Base-by-base conservation (phyloP, 495 filamentous ascomycete species). In the Podospora australis region DNA sequence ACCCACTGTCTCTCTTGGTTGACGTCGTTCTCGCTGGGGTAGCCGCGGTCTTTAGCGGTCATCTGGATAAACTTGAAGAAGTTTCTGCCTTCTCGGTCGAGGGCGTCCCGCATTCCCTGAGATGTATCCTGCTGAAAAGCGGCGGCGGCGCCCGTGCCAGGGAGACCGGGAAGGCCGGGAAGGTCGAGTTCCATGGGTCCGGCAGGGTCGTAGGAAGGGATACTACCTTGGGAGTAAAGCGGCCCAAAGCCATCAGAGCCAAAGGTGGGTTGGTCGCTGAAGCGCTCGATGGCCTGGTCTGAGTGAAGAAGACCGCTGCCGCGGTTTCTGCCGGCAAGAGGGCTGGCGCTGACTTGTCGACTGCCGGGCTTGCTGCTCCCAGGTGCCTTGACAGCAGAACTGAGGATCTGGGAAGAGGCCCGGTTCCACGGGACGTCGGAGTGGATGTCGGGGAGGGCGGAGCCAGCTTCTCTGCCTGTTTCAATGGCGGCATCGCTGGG, bases 21-120 rank as follows among this genome's bases (percentile, higher is more conserved):
- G 35, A 9, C 59, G 29, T 62, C 65, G 35, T 74, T 59, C 8
- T 60, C 66, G 19, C 66, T 65, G 14, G 58, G 50, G n/a, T 65
- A 65, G 6, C 70, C 74, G 25, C 62, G 60, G 13, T 62, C 54
- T 23, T 49, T 55, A 8, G 66, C 61, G 4, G 55, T 52, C n/a
- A 58, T 49, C 6, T 74, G 69, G 13, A 87, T 70, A 58, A 83
- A 88, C 50, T 78, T 77, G 19, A 68, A 40, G 50, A 73, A 73
- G 22, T 67, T 70, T n/a, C 26, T 49, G n/a, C 68, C 64, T 40
- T 72, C 65, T 14, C 54, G 55, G 43, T 66, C 68, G 8, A 73
- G 57, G 4, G 57, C 56, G 6, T 59, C 30, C 20, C 20, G 46
- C 41, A 59, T 55, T 2, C 21, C 21, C 28, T 63, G 60, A 1